Evolutionary conservation across 192 early-diverging fungal species (phyloP), one percentile per base, ranked within the genome.

Genomic region (Backusella mclennaniae): DNA sequence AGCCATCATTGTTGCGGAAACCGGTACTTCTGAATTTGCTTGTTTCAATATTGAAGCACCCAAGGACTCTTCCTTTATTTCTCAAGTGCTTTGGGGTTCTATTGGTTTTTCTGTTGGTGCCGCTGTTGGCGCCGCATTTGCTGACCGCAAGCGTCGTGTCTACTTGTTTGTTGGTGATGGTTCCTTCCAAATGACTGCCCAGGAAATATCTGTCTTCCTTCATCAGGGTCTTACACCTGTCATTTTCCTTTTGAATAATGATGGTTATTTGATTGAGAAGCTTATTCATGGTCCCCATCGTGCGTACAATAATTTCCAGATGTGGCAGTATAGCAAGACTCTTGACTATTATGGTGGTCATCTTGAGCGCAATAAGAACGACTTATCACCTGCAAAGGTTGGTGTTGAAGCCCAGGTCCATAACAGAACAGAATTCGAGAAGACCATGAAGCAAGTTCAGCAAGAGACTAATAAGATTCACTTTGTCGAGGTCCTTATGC

Each of bases 211-310:
- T 2, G 80, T 80, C 21, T 85, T 87, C 77, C 70, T 87, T 2
- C 86, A 81, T 21, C 75, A 85, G 4, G 84, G 84, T 36, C 68
- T 85, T n/a, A 77, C 76, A 3, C 86, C 86, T n/a, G 80, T 87
- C 19, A 87, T 87, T 19, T 72, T 87, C 66, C 67, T 87, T 19
- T 35, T 87, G 35, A 87, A 87, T 71, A 87, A 87, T 23, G 84
- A 87, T 39, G 86, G 86, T 29, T 87, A 87, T 49, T 76, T 85
- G 5, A 87, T 87, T 74, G 86, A 87, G 44, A 78, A 82, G 29
- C 21, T 80, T 19, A 85, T 87, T 35, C 85, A 87, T 75, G 86
- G 85, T 12, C 59, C 70, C 7, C 15, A 77, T 4, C 81, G 86
- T 21, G 31, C 69, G 4, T 87, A 87, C 67, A 87, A 87, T 69